phyloP scores from a whole-genome alignment of 805 yeast species.

The Clavispora carvajalis region DNA sequence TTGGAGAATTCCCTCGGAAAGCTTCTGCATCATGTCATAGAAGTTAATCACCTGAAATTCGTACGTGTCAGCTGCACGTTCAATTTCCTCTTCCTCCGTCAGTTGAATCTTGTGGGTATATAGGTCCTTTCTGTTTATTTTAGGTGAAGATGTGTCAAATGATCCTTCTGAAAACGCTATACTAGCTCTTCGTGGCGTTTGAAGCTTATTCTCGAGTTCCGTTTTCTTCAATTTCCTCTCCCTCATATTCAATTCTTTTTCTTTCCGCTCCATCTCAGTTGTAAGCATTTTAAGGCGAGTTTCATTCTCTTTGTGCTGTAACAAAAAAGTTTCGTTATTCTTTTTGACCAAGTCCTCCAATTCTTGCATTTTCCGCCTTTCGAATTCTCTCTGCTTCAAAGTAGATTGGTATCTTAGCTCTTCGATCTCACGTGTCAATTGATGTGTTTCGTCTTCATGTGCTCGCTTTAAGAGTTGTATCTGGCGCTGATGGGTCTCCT shows the following conservation, averaged over 20 bases:
- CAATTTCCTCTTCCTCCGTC: not conserved
- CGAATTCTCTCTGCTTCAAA: not conserved
- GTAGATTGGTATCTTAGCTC: not conserved
- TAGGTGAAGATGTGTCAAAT: not conserved
- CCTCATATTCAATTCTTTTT: not conserved
- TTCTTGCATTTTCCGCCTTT: not conserved
- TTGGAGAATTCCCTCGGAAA: not conserved
- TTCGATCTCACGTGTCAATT: not conserved
- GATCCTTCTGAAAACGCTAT: not conserved
- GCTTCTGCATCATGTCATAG: slow-evolving; percentile 1
- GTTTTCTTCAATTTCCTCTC: not conserved
- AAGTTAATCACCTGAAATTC: not conserved
- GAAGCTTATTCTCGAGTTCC: not conserved
- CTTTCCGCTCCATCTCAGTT: not conserved
- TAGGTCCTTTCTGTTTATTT: not conserved
- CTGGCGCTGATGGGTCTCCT: slow-evolving; percentile 8
- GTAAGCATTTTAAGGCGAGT: not conserved
- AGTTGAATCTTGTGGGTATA: not conserved
- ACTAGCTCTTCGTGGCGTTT: slow-evolving; percentile 1
- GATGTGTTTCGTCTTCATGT: slow-evolving; percentile 5
- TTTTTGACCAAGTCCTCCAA: not conserved
- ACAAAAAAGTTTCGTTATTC: slow-evolving; percentile 2
- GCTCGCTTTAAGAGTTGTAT: slow-evolving; percentile 5
- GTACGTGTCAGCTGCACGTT: not conserved
- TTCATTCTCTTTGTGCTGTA: not conserved